Evolutionary conservation across 257 asterid species (phyloP).

Genomic region (Striga asiatica): DNA sequence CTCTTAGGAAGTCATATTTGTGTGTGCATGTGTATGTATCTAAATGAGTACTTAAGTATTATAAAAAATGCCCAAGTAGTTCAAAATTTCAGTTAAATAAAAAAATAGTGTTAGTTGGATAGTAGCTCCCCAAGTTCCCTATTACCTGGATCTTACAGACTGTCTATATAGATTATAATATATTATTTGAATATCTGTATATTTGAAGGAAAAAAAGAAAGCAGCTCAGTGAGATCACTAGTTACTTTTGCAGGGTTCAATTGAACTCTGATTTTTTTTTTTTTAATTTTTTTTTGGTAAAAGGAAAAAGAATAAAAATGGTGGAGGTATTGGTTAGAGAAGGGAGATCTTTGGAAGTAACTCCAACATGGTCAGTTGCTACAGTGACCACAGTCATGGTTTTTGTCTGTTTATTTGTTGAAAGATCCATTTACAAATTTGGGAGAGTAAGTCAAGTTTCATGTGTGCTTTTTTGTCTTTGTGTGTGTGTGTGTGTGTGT

Average conservation of each 20-base stretch:
- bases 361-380: slow-evolving; percentile 98
- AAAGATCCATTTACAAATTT: slow-evolving; percentile 75
- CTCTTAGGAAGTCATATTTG: too few species aligned
- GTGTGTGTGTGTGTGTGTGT: neutral
- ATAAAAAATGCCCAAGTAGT: too few species aligned
- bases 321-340: slow-evolving; percentile 34
- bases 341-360: slow-evolving; percentile 80
- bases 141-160: neutral
- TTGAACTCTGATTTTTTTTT: too few species aligned
- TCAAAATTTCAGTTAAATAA: too few species aligned
- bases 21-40: too few species aligned
- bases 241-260: too few species aligned
- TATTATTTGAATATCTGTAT: too few species aligned
- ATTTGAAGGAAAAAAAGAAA: too few species aligned
- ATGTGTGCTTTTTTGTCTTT: neutral
- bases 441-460: slow-evolving; percentile 45
- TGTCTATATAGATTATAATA: neutral
- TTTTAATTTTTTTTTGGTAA: too few species aligned
- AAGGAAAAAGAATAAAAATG: slow-evolving; percentile 24
- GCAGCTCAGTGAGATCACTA: too few species aligned
- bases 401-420: slow-evolving; percentile 64
- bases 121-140: neutral
- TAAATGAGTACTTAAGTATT: too few species aligned
- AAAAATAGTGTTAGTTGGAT: too few species aligned
- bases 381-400: slow-evolving; percentile 84